A percentile compares a stretch with the other conserved stretches of the same genome.
These are phyloP conservation scores for Psidium friedrichsthalianum DNA, from an alignment of 345 rosid genomes.

Conservation along the genomic window DNA sequence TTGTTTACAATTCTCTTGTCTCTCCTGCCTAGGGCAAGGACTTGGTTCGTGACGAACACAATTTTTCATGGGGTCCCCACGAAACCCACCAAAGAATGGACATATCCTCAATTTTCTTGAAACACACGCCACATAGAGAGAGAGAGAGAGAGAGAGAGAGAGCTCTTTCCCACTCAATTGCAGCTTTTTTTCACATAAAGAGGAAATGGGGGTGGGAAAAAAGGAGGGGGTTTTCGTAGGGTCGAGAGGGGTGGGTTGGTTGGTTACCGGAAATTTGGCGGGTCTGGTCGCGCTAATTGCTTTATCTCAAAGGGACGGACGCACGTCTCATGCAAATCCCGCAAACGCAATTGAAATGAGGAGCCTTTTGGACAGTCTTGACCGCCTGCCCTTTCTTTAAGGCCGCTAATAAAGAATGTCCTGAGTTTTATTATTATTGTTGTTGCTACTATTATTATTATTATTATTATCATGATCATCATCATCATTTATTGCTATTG, in stretches of 20 bases:
- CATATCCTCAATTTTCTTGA: background rate
- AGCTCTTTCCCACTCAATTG: background rate
- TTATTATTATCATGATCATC: too few species aligned
- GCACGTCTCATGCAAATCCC: background rate
- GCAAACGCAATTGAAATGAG: background rate
- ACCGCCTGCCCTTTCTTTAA: background rate
- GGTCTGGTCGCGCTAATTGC: background rate
- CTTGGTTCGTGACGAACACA: background rate
- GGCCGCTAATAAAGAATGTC: background rate
- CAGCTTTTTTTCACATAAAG: background rate
- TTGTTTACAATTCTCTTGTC: background rate
- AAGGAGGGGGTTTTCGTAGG: background rate
- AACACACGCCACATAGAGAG: background rate
- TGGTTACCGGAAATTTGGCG: background rate
- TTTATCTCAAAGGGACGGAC: background rate
- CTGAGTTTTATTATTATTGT: background rate
- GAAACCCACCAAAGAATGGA: background rate
- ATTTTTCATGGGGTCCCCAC: background rate
- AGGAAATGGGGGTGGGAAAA: background rate
- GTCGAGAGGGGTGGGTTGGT: background rate
- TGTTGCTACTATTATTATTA: background rate
- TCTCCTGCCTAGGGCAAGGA: background rate
- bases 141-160: background rate
- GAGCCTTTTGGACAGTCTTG: background rate
- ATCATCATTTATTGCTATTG: background rate